Evolutionary conservation across 768 basidiomycete genomes (phyloP), one percentile per base, ranked within the genome.

Genomic region (Termitomyces sp.): DNA sequence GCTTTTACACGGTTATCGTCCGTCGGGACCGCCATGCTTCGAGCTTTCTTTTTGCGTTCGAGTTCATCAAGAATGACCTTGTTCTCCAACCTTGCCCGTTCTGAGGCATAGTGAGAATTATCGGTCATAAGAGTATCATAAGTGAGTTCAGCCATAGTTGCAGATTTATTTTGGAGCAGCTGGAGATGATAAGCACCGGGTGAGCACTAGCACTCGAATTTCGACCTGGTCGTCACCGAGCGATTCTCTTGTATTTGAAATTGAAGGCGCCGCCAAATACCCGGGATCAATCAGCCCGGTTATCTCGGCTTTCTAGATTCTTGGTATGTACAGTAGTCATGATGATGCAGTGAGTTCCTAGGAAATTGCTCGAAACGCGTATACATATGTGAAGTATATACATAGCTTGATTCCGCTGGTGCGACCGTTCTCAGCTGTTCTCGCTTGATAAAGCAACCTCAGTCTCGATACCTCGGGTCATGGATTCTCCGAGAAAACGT

Each of bases 11-110:
- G 88, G 67, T 85, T 89, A 73, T 98, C 97, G 72, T 98, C 96
- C 7, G 97, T 99, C 8, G 97, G 97, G 10, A 98, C 94, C 7
- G 95, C 97, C 75, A 98, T 84, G 59, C 81, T 88, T 62, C 97
- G 82, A 13, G 95, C 90, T 67, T 93, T 89, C 80, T 97, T 97
- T 82, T 96, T 97, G 63, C 95, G 84, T 69, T 99, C 97, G n/a
- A 99, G 85, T 72, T 97, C 95, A 68, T 93, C 91, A 47, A 98
- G 80, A 53, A 98, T 85, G 62, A 89, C 88, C 67, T 89, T 87
- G 76, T 94, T 93, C 71, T 92, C 91, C 52, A 86, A 69, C 64
- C 84, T 80, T 56, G 89, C 91, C 42, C 90, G 76, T 62, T 93
- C 90, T 12, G 88, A 81, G 58, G 87, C 86, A 22, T 84, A 68